Conservation (phyloP, 2,329 filamentous ascomycete species). For the Ophiocordyceps robertsii region DNA sequence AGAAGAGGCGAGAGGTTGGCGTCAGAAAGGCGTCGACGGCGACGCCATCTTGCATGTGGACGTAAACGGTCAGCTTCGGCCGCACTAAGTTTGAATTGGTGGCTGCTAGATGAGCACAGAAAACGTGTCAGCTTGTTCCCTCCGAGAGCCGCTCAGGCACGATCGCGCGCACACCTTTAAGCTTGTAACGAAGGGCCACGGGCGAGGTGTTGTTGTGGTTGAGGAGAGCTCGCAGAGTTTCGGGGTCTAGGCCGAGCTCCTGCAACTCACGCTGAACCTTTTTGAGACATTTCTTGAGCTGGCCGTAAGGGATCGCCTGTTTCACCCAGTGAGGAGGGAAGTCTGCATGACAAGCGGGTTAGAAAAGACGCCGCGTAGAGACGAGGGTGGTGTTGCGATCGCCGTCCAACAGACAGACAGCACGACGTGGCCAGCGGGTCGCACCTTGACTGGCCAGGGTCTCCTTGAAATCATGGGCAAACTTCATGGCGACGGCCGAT, state of each 20-base stretch:
- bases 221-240: slow-evolving; percentile 54
- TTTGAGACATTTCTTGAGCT: slow-evolving; percentile 83
- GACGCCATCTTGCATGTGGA: slow-evolving; percentile 52
- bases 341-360: slow-evolving; percentile 20
- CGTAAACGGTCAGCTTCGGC: slow-evolving; percentile 57
- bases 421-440: neutral
- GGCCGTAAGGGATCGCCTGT: slow-evolving; percentile 68
- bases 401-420: neutral
- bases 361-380: neutral
- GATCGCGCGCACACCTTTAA: slow-evolving; percentile 28
- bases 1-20: slow-evolving; percentile 47
- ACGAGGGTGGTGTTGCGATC: neutral
- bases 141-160: neutral
- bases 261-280: slow-evolving; percentile 60
- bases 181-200: slow-evolving; percentile 38
- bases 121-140: neutral
- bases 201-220: slow-evolving; percentile 32
- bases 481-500: slow-evolving; percentile 54
- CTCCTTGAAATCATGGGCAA: slow-evolving; percentile 64
- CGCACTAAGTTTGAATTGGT: slow-evolving; percentile 35
- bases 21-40: slow-evolving; percentile 57
- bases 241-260: slow-evolving; percentile 56
- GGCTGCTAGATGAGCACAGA: slow-evolving; percentile 13
- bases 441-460: slow-evolving; percentile 49
- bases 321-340: slow-evolving; percentile 63